phyloP scores from a whole-genome alignment of 495 filamentous ascomycete species.

The Pyrenopolyporus hunteri region DNA sequence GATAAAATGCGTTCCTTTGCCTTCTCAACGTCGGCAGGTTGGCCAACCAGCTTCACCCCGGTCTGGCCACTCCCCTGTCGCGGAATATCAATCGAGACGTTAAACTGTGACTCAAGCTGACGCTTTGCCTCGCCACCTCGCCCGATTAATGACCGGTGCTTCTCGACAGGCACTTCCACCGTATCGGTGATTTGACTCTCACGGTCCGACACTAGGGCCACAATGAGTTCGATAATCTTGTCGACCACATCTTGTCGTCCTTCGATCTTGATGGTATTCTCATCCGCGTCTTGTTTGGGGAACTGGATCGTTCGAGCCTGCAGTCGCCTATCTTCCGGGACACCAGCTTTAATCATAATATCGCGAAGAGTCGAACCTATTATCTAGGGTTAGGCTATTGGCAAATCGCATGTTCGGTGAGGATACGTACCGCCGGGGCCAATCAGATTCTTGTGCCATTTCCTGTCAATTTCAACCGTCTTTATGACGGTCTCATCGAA shows the following conservation, averaged over 20 bases:
- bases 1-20: conserved; percentile 82
- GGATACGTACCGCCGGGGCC: conserved; percentile 76
- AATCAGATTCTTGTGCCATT: conserved; percentile 89
- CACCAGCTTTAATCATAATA: conserved; percentile 86
- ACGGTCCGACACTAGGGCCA: conserved; percentile 77
- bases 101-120: conserved; percentile 86
- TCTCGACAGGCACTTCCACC: conserved; percentile 82
- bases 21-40: conserved; percentile 76
- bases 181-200: conserved; percentile 75
- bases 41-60: conserved; percentile 81
- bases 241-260: conserved; percentile 82
- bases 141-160: conserved; percentile 90
- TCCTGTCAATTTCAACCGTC: conserved; percentile 86
- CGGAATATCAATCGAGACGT: conserved; percentile 87
- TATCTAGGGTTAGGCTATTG: conserved; percentile 46
- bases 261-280: conserved; percentile 84
- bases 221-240: conserved; percentile 82
- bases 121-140: conserved; percentile 86
- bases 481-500: conserved; percentile 87
- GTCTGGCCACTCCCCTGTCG: conserved; percentile 72
- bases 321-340: conserved; percentile 80
- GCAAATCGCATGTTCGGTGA: background rate
- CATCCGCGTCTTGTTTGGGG: conserved; percentile 78
- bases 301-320: conserved; percentile 88
- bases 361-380: conserved; percentile 85